Conservation (phyloP, 164 flowering plant species). For the Stephania yunnanensis region DNA sequence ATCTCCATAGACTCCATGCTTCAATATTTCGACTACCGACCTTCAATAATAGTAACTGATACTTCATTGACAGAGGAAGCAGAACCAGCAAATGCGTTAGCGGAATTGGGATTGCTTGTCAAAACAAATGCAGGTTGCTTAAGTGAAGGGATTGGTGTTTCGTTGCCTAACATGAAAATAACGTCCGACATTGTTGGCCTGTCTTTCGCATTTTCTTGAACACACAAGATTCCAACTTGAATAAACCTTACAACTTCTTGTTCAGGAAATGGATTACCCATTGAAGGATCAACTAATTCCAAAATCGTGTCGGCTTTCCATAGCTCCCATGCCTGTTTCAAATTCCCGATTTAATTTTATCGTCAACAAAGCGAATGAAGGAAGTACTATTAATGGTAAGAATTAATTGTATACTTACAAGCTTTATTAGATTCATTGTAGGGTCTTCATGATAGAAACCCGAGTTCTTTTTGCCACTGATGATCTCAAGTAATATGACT, state of each 20-base stretch:
- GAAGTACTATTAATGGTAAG: neutral
- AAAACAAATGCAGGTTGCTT: too few relatives aligned
- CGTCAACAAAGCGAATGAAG: too few relatives aligned
- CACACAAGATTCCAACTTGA: too few relatives aligned
- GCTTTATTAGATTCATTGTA: too few relatives aligned
- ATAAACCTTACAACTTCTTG: neutral
- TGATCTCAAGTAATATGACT: too few relatives aligned
- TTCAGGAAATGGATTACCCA: neutral
- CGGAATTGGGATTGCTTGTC: neutral
- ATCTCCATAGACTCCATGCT: neutral
- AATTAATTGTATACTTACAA: too few relatives aligned
- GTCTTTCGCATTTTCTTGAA: too few relatives aligned
- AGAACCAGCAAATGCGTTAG: neutral
- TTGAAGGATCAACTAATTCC: neutral
- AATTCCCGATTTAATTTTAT: neutral
- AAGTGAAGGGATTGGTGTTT: too few relatives aligned
- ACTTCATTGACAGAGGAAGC: neutral
- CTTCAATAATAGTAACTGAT: slow-evolving; percentile 4
- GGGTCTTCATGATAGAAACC: too few relatives aligned
- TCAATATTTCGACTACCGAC: neutral
- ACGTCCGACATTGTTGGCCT: too few relatives aligned
- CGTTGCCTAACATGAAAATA: too few relatives aligned
- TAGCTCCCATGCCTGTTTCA: slow-evolving; percentile 2
- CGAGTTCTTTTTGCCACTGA: too few relatives aligned
- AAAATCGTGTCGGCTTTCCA: slow-evolving; percentile 4